Evolutionary conservation across 176 grass and related monocot species (phyloP).

Genomic region (Oryza meyeriana): DNA sequence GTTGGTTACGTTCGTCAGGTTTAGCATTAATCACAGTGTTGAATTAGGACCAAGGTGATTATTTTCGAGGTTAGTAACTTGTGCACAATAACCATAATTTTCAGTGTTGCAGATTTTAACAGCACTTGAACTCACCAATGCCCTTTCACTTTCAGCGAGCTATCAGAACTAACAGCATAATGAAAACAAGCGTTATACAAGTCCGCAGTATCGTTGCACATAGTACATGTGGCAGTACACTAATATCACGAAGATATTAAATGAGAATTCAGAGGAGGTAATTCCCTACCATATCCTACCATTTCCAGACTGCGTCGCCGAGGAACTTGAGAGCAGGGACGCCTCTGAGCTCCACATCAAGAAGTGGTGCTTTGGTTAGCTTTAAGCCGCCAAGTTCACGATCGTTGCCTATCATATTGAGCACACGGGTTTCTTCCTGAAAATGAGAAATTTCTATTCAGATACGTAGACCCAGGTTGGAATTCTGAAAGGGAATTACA

Average conservation of each 20-base stretch:
- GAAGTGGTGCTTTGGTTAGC: slow-evolving; percentile 45
- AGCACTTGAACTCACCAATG: not conserved
- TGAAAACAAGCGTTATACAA: not conserved
- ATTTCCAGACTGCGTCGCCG: slow-evolving; percentile 54
- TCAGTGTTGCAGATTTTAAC: not conserved
- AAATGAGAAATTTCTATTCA: not conserved
- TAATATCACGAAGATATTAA: not conserved
- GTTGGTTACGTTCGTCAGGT: not conserved
- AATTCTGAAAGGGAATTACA: not conserved
- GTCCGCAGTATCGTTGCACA: not conserved
- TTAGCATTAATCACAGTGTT: not conserved
- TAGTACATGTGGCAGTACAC: not conserved
- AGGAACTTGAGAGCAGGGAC: slow-evolving; percentile 54
- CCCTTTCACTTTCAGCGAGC: not conserved
- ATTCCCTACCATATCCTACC: not conserved
- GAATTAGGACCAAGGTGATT: not conserved
- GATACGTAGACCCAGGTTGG: not conserved
- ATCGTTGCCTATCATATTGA: slow-evolving; percentile 45
- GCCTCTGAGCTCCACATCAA: slow-evolving; percentile 55
- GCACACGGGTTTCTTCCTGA: slow-evolving; percentile 57
- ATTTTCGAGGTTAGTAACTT: not conserved
- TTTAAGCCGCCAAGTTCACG: slow-evolving; percentile 38
- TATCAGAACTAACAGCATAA: not conserved
- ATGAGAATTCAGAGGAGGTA: not conserved
- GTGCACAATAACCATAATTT: not conserved